phyloP scores from a whole-genome alignment of 768 basidiomycete species.

The Exidia glandulosa region DNA sequence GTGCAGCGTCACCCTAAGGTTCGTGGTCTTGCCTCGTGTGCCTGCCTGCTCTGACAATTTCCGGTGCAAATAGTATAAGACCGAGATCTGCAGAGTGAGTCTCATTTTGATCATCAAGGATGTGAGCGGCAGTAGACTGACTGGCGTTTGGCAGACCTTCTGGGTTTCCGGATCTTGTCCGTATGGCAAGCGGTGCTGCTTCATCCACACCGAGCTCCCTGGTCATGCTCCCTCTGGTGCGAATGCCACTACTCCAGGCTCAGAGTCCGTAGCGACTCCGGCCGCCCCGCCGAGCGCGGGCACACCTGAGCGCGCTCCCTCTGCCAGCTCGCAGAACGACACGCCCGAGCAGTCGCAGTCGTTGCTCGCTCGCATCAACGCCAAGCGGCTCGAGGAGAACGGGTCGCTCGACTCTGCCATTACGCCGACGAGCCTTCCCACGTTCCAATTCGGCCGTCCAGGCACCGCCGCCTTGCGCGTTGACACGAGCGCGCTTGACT shows the following conservation, averaged over 20 bases:
- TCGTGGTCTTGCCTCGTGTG: slow-evolving; percentile 10
- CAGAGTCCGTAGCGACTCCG: slow-evolving; percentile 7
- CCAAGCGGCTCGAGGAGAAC: neutral
- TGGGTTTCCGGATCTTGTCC: slow-evolving; percentile 92
- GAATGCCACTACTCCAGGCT: slow-evolving; percentile 40
- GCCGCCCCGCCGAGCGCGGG: neutral
- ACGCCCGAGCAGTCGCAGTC: neutral
- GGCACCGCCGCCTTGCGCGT: slow-evolving; percentile 63
- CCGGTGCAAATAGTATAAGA: slow-evolving; percentile 58
- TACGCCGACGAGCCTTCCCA: slow-evolving; percentile 27
- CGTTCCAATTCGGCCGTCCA: slow-evolving; percentile 50
- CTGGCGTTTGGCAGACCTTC: slow-evolving; percentile 50
- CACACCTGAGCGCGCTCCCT: slow-evolving; percentile 1
- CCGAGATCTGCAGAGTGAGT: slow-evolving; percentile 82
- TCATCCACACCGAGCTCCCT: slow-evolving; percentile 82
- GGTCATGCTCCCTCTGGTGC: slow-evolving; percentile 29
- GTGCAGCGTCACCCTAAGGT: slow-evolving; percentile 89
- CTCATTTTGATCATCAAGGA: neutral
- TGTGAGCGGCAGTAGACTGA: slow-evolving; percentile 10
- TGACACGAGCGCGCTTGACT: slow-evolving; percentile 52
- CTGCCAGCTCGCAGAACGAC: neutral
- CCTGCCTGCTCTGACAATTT: slow-evolving; percentile 10
- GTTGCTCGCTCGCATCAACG: slow-evolving; percentile 16
- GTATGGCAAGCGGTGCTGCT: slow-evolving; percentile 86
- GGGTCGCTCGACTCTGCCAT: slow-evolving; percentile 39